These are phyloP conservation scores for Cercis canadensis DNA, from an alignment of 306 rosid genomes.

Conservation along the genomic window DNA sequence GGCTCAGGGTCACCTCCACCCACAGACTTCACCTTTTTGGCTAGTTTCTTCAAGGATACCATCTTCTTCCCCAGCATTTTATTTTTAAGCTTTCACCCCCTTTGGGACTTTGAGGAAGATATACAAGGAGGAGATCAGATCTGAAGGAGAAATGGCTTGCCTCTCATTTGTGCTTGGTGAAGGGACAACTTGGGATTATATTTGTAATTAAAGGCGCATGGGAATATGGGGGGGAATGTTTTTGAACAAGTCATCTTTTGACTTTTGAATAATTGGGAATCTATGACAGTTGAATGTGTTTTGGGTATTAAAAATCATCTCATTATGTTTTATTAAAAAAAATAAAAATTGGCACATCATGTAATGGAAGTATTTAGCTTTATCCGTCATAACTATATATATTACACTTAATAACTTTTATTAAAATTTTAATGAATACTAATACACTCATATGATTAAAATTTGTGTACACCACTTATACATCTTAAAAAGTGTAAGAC, in stretches of 20 bases:
- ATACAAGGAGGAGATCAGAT: too few relatives aligned
- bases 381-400: too few relatives aligned
- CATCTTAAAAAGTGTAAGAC: too few relatives aligned
- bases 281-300: background rate
- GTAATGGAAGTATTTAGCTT: too few relatives aligned
- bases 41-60: conserved; percentile 67
- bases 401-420: too few relatives aligned
- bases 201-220: conserved; percentile 1
- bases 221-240: conserved; percentile 24
- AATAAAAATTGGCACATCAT: too few relatives aligned
- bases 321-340: too few relatives aligned
- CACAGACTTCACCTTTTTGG: conserved; percentile 58
- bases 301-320: background rate
- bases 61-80: conserved; percentile 70
- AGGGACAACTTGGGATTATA: conserved; percentile 21
- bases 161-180: background rate
- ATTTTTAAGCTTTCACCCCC: background rate
- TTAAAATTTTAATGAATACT: too few relatives aligned
- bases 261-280: conserved; percentile 29
- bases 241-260: conserved; percentile 34
- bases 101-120: background rate
- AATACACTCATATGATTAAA: too few relatives aligned
- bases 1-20: conserved; percentile 40
- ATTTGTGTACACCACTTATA: too few relatives aligned
- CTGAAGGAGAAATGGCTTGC: too few relatives aligned